phyloP scores from a whole-genome alignment of 2,329 filamentous ascomycete genomes.

The Zelopaecilomyces penicillatus region DNA sequence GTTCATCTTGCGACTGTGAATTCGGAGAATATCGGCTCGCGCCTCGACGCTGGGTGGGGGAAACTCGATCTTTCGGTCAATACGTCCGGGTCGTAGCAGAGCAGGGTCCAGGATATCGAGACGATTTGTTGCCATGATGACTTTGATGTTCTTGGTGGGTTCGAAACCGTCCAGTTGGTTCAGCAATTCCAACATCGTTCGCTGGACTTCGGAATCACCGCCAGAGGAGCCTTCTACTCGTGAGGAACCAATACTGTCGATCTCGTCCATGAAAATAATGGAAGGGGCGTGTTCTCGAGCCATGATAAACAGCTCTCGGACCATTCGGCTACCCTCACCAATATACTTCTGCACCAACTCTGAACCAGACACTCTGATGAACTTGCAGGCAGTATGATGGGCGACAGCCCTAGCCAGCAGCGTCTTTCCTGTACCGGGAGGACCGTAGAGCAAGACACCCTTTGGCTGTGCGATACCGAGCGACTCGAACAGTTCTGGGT shows the following conservation, averaged over 20 bases:
- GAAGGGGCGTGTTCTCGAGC: constrained; percentile 94
- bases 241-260: constrained; percentile 96
- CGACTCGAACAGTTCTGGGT: constrained; percentile 98
- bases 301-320: constrained; percentile 98
- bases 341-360: constrained; percentile 99
- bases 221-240: constrained; percentile 92
- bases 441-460: constrained; percentile 91
- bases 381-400: constrained; percentile 98
- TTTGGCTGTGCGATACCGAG: constrained; percentile 97
- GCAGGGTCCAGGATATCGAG: constrained; percentile 95
- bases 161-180: constrained; percentile 99
- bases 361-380: constrained; percentile 92
- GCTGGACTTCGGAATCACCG: constrained; percentile 94
- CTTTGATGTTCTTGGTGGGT: constrained; percentile 99
- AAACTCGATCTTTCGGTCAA: constrained; percentile 98
- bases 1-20: constrained; percentile 98
- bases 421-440: constrained; percentile 95
- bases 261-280: constrained; percentile 99
- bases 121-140: constrained; percentile 99
- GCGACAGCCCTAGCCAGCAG: constrained; percentile 90
- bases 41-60: constrained; percentile 94
- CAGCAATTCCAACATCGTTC: constrained; percentile 95
- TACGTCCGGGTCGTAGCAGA: constrained; percentile 87
- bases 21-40: constrained; percentile 92
- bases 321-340: constrained; percentile 95